These are phyloP conservation scores for Fraxinus floribunda DNA, from an alignment of 305 asterid species.

Conservation along the genomic window DNA sequence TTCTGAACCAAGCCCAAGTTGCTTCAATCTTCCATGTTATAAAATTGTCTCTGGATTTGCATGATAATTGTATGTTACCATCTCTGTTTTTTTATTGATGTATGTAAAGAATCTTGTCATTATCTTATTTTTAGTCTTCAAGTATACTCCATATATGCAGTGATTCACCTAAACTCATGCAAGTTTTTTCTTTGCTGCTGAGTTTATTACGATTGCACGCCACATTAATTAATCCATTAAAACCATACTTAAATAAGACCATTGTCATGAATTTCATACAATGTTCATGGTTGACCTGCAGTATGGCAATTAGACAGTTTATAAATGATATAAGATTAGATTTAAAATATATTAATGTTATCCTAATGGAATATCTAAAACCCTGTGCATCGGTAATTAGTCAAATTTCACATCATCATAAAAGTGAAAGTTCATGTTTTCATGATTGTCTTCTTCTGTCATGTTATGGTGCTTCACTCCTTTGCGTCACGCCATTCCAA, in stretches of 20 bases:
- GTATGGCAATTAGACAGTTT: slow-evolving; percentile 13
- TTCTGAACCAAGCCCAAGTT: slow-evolving; percentile 22
- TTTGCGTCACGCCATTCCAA: slow-evolving; percentile 19
- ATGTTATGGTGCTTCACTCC: slow-evolving; percentile 15
- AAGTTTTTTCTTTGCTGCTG: slow-evolving; percentile 23
- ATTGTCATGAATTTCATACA: slow-evolving; percentile 18
- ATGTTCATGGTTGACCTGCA: slow-evolving; percentile 32
- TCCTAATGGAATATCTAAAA: slow-evolving; percentile 23
- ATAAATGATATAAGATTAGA: slow-evolving; percentile 14
- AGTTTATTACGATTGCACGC: slow-evolving; percentile 34
- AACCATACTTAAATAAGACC: slow-evolving; percentile 15
- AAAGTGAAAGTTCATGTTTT: slow-evolving; percentile 6
- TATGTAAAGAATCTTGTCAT: slow-evolving; percentile 25
- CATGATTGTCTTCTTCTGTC: slow-evolving; percentile 12
- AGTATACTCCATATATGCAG: slow-evolving; percentile 17
- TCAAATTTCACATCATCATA: slow-evolving; percentile 20
- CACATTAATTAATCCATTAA: slow-evolving; percentile 17
- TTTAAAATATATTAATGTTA: neutral
- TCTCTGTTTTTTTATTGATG: slow-evolving; percentile 20
- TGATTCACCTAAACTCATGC: slow-evolving; percentile 38
- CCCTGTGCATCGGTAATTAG: slow-evolving; percentile 13
- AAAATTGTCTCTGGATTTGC: slow-evolving; percentile 20
- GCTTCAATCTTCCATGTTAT: slow-evolving; percentile 15
- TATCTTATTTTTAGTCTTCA: slow-evolving; percentile 20
- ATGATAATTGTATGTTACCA: neutral